phyloP scores from a whole-genome alignment of 441 rosid species.

The Pelargonium cotyledonis region DNA sequence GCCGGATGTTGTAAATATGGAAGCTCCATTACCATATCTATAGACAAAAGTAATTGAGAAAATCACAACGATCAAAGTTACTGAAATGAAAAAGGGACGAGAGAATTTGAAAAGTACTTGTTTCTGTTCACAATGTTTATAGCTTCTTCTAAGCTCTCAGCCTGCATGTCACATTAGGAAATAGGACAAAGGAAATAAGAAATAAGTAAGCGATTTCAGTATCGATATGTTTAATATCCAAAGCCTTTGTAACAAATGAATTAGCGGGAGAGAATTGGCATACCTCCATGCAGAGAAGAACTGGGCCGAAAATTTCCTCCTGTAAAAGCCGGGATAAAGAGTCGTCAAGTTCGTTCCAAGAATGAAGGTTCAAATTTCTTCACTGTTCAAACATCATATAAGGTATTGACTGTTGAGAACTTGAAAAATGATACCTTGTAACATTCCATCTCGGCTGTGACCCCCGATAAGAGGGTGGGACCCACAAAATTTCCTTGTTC shows the following conservation, averaged over 20 bases:
- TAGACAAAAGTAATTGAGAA: conserved; percentile 7
- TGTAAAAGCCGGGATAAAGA: conserved; percentile 29
- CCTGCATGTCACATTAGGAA: conserved; percentile 34
- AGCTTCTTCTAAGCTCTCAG: conserved; percentile 78
- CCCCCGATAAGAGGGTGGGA: conserved; percentile 77
- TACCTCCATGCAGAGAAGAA: conserved; percentile 86
- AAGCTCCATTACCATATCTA: conserved; percentile 90
- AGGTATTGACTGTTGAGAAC: not conserved
- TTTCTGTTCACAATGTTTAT: conserved; percentile 66
- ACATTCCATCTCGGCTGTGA: conserved; percentile 83
- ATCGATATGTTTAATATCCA: not conserved
- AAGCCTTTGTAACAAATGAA: no score
- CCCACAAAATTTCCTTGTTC: conserved; percentile 85
- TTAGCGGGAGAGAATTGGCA: no score
- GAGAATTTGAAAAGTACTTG: conserved; percentile 35
- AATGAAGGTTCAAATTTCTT: not conserved
- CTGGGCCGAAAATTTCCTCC: conserved; percentile 98
- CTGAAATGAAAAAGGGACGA: no score
- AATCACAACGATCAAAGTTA: no score
- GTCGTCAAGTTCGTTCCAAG: conserved; percentile 7
- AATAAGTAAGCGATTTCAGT: not conserved
- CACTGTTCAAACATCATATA: not conserved
- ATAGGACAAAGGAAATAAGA: not conserved
- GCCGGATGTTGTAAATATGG: conserved; percentile 78
- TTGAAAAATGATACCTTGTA: conserved; percentile 56